phyloP scores from a whole-genome alignment of 2,329 filamentous ascomycete genomes.

The Cytospora mali region DNA sequence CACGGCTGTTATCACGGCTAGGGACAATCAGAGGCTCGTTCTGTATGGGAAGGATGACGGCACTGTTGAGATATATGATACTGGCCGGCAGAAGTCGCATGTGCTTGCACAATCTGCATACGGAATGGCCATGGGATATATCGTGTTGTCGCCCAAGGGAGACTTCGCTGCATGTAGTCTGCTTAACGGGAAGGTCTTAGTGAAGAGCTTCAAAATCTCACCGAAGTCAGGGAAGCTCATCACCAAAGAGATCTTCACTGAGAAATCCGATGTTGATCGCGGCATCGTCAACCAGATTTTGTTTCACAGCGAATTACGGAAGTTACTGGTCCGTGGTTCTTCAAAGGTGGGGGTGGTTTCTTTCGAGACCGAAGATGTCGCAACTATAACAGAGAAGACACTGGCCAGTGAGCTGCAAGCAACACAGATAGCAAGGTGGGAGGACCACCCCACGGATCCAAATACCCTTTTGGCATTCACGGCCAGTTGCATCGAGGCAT shows the following conservation, averaged over 20 bases:
- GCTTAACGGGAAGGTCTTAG: conserved; percentile 16
- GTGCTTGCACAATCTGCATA: conserved; percentile 18
- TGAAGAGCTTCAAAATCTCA: conserved; percentile 15
- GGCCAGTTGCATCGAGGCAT: conserved; percentile 7
- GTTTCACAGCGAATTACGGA: background rate
- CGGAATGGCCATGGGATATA: conserved; percentile 7
- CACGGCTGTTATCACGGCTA: conserved; percentile 16
- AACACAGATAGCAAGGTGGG: background rate
- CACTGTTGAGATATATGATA: conserved; percentile 27
- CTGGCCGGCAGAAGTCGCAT: conserved; percentile 18
- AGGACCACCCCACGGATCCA: conserved; percentile 7
- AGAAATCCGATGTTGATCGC: conserved; percentile 5
- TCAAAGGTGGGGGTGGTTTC: conserved; percentile 11
- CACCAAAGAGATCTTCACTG: conserved; percentile 5
- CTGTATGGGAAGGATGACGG: conserved; percentile 28
- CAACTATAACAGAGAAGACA: background rate
- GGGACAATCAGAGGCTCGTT: conserved; percentile 9
- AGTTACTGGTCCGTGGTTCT: conserved; percentile 3
- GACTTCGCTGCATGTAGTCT: conserved; percentile 27
- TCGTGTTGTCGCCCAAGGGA: conserved; percentile 25
- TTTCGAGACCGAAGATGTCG: background rate
- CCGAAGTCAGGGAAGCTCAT: conserved; percentile 14
- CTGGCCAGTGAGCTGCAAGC: background rate
- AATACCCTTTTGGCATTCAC: conserved; percentile 10
- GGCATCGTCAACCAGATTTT: conserved; percentile 10